These are phyloP conservation scores for Ogataea nakhonphanomensis DNA, from an alignment of 805 yeast species.

Conservation along the genomic window DNA sequence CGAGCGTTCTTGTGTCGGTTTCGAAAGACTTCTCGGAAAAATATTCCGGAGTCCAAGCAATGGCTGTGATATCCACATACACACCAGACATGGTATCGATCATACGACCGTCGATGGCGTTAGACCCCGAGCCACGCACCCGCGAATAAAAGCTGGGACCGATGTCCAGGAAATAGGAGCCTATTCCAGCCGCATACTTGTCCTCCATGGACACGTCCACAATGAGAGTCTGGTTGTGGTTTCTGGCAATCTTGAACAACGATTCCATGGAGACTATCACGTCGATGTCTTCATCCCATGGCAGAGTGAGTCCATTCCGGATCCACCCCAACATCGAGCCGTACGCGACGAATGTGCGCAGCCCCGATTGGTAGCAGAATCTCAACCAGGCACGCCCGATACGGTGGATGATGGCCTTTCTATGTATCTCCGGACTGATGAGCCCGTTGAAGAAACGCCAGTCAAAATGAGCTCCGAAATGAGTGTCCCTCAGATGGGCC, in stretches of 20 bases:
- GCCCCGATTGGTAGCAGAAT: constrained; percentile 42
- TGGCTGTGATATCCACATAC: constrained; percentile 64
- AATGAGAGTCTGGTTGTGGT: constrained; percentile 47
- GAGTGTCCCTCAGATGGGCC: constrained; percentile 25
- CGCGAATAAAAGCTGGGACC: constrained; percentile 51
- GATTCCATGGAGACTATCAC: constrained; percentile 56
- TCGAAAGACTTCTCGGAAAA: constrained; percentile 16
- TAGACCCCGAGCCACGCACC: constrained; percentile 46
- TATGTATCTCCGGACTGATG: constrained; percentile 38
- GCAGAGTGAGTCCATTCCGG: constrained; percentile 59
- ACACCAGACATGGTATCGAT: constrained; percentile 62
- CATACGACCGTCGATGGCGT: constrained; percentile 64
- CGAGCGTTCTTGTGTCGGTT: constrained; percentile 15
- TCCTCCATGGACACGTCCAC: constrained; percentile 35
- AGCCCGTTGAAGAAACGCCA: constrained; percentile 52
- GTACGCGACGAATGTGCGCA: constrained; percentile 62
- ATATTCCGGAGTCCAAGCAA: constrained; percentile 40
- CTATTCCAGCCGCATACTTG: constrained; percentile 45
- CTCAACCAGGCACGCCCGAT: constrained; percentile 50
- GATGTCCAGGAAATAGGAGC: constrained; percentile 48
- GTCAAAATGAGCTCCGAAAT: constrained; percentile 43
- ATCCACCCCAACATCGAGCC: constrained; percentile 63
- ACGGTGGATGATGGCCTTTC: constrained; percentile 41
- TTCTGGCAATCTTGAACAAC: constrained; percentile 42
- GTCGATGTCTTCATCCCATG: constrained; percentile 69